Percentiles rank a stretch among this genome's conserved stretches.
phyloP scores from a whole-genome alignment of 176 grass and related monocot species.

The Bothriochloa decipiens region DNA sequence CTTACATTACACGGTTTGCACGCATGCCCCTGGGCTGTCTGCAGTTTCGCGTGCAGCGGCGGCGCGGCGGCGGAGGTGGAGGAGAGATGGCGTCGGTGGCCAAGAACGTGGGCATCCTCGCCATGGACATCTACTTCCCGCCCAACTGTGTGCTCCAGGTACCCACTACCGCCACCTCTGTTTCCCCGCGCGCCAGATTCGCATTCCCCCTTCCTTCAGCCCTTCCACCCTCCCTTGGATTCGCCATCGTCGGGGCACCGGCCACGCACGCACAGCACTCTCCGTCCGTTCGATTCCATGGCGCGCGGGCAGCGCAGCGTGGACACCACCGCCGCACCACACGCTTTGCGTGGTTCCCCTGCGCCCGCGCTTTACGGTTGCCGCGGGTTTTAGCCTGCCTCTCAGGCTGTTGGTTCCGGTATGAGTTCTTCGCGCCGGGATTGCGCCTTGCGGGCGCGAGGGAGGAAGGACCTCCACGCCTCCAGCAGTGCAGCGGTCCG shows the following conservation, averaged over 20 bases:
- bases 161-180: neutral
- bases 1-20: neutral
- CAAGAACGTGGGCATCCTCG: conserved; percentile 80
- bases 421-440: neutral
- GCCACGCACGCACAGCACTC: neutral
- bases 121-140: conserved; percentile 98
- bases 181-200: neutral
- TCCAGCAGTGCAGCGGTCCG: no score
- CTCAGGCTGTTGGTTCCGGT: neutral
- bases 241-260: neutral
- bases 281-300: neutral
- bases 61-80: conserved; percentile 6
- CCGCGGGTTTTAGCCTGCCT: neutral
- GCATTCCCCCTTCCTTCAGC: neutral
- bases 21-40: neutral
- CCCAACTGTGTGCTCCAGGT: conserved; percentile 83
- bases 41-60: neutral
- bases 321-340: neutral
- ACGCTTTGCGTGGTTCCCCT: conserved; percentile 8
- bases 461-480: neutral
- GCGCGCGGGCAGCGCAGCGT: neutral
- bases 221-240: neutral
- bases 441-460: neutral
- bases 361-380: neutral
- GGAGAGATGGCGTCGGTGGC: conserved; percentile 46